Base-by-base conservation (phyloP, 2,329 filamentous ascomycete genomes). In the Penicillium sp. region DNA sequence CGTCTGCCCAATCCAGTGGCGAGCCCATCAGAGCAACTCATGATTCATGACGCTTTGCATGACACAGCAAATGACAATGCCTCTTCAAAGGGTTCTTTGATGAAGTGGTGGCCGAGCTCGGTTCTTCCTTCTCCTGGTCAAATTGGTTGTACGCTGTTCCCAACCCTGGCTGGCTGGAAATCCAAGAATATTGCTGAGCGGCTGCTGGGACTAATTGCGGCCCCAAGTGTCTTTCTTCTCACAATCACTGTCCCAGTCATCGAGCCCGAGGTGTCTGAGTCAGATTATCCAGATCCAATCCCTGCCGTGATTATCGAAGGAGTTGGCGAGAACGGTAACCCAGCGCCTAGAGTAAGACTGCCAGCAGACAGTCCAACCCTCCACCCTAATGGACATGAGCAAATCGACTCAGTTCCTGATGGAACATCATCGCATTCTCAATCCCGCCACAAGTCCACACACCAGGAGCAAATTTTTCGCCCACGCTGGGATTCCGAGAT, bases 181-280 rank as follows among this genome's bases (percentile, higher is more conserved):
- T 85, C 89, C 31, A 98, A 97, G 76, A 87, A 81, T n/a, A 75
- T 89, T n/a, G 92, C 88, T 87, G 93, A 94, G 68, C 92, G 90
- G 70, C 78, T 92, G 46, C 79, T 97, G 50, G 94, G 92, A 43
- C 69, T 95, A 11, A 83, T 96, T 39, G 93, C 93, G 7, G 88
- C 92, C n/a, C 91, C 93, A 1, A 96, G 90, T 67, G 92, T 99
- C 39, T 91, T 99, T 62, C 78, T 98, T 2, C 82, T 99, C 4
- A 94, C 94, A 0, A 87, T 95, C 49, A 99, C 95, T 0, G 76
- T 99, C 4, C 95, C 96, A 0, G 92, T 99, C 0, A 91, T 96
- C 6, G 94, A 98, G 68, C 85, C 85, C 1, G 82, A 85, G 19
- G 81, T 76, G 37, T 72, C 83, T 7, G 83, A 86, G 13, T 76